phyloP scores from a whole-genome alignment of 2,329 filamentous ascomycete genomes.

The Botrytis cinerea region DNA sequence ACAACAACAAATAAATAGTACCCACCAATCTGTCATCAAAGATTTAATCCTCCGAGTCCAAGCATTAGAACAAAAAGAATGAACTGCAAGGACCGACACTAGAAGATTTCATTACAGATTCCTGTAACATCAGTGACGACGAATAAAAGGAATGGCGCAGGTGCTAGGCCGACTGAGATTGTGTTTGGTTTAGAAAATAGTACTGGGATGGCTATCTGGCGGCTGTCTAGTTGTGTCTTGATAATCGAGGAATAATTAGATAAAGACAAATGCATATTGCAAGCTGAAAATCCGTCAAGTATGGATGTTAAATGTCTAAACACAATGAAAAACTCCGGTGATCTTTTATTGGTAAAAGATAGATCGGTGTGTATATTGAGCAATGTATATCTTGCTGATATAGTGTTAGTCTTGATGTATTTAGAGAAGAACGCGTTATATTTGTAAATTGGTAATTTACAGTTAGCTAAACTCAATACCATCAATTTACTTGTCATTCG shows the following conservation, averaged over 20 bases:
- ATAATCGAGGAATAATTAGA: neutral
- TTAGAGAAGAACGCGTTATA: neutral
- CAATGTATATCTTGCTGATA: neutral
- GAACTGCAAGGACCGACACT: neutral
- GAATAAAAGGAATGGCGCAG: neutral
- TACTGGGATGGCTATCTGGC: neutral
- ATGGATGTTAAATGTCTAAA: neutral
- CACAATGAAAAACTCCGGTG: neutral
- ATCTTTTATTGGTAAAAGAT: neutral
- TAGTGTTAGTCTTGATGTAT: neutral
- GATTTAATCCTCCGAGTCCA: slow-evolving; percentile 17
- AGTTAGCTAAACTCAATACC: neutral
- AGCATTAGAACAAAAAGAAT: slow-evolving; percentile 10
- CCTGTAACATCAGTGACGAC: neutral
- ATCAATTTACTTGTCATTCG: neutral
- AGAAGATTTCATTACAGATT: neutral
- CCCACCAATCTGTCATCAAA: slow-evolving; percentile 16
- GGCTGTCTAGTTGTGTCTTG: neutral
- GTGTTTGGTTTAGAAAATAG: neutral
- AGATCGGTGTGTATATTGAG: neutral
- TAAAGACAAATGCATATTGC: neutral
- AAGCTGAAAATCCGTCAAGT: neutral
- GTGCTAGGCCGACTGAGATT: no score
- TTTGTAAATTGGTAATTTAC: neutral
- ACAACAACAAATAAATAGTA: slow-evolving; percentile 22